phyloP scores from a whole-genome alignment of 441 rosid species.

The Iberis amara region DNA sequence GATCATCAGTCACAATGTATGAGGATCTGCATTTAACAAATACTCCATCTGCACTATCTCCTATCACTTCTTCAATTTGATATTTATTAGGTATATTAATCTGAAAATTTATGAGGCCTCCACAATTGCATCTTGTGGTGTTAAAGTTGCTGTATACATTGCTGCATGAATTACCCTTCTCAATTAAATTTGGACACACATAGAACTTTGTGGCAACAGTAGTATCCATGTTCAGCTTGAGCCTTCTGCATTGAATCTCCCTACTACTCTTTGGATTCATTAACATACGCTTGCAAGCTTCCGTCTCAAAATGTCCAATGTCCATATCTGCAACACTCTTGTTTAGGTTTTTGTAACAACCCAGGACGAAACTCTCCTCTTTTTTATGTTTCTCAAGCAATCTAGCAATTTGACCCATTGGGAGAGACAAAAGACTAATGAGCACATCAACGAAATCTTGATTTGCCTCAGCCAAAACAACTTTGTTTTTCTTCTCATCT shows the following conservation, averaged over 20 bases:
- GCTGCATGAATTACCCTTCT: not conserved
- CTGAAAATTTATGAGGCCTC: not conserved
- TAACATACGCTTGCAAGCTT: not conserved
- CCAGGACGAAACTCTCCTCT: conserved; percentile 6
- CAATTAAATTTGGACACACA: conserved; percentile 11
- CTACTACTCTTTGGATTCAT: not conserved
- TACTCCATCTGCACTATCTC: conserved; percentile 1
- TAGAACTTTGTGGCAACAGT: conserved; percentile 21
- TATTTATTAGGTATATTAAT: not conserved
- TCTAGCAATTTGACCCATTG: conserved; percentile 28
- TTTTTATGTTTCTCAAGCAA: conserved; percentile 19
- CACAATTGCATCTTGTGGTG: conserved; percentile 3
- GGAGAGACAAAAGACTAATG: conserved; percentile 22
- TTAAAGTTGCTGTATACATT: conserved; percentile 1
- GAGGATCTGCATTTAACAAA: conserved; percentile 19
- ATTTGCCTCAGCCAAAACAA: conserved; percentile 24
- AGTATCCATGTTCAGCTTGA: conserved; percentile 19
- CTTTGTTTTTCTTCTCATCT: conserved; percentile 22
- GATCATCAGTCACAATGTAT: conserved; percentile 27
- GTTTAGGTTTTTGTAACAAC: conserved; percentile 30
- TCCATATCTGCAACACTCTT: conserved; percentile 23
- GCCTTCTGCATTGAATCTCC: conserved; percentile 14
- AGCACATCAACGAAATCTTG: conserved; percentile 26
- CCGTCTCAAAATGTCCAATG: conserved; percentile 3
- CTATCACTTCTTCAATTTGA: not conserved